Evolutionary conservation across 257 asterid species (phyloP).

Genomic region (Penstemon eatonii): DNA sequence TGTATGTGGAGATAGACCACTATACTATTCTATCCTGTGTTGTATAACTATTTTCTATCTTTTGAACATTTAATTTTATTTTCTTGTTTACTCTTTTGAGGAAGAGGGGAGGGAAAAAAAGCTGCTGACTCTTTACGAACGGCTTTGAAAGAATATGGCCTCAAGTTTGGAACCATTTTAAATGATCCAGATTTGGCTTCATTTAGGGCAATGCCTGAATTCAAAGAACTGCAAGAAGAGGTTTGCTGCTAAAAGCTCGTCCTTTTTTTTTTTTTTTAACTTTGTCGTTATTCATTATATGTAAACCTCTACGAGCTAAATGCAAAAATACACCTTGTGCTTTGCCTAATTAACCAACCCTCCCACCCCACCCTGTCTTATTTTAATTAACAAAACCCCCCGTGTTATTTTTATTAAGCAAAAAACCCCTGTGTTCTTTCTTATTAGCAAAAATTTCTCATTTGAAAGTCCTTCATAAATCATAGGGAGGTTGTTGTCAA

Average conservation of each 20-base stretch:
- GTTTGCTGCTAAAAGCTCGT: slow-evolving; percentile 41
- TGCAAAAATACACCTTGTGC: no score
- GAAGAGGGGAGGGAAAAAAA: slow-evolving; percentile 86
- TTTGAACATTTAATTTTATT: slow-evolving; percentile 28
- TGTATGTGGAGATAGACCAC: not conserved
- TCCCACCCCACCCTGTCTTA: not conserved
- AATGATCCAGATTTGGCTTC: slow-evolving; percentile 99
- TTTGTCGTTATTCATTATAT: not conserved
- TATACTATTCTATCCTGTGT: not conserved
- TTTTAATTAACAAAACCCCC: not conserved
- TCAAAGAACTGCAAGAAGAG: slow-evolving; percentile 95
- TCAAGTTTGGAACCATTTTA: slow-evolving; percentile 85
- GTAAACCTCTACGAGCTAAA: not conserved
- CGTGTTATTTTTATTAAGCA: not conserved
- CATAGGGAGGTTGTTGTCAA: no score
- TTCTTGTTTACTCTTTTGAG: slow-evolving; percentile 41
- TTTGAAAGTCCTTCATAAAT: no score
- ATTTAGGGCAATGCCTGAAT: slow-evolving; percentile 88
- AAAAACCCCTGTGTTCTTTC: no score
- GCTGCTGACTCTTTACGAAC: slow-evolving; percentile 88
- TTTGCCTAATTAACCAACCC: not conserved
- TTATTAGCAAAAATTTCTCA: no score
- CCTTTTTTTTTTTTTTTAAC: not conserved
- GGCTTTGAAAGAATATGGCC: slow-evolving; percentile 83
- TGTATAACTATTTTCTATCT: slow-evolving; percentile 8